Evolutionary conservation across 768 basidiomycete species (phyloP).

Genomic region (Hortiboletus campestris): DNA sequence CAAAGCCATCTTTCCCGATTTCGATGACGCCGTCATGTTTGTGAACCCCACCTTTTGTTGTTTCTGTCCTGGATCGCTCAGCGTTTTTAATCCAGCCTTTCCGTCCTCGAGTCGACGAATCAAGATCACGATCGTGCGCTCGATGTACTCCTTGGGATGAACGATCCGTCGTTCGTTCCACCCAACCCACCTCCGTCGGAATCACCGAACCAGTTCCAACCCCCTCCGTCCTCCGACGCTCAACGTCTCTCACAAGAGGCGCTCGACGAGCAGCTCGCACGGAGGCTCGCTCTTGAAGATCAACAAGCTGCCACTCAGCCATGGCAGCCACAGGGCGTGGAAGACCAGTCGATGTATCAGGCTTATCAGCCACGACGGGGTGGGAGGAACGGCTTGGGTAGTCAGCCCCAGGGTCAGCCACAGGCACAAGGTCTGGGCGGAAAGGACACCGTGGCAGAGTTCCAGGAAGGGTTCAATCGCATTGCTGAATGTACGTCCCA

Average conservation of each 20-base stretch:
- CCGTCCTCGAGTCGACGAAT: slow-evolving; percentile 70
- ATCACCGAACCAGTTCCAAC: background rate
- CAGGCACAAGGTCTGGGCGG: slow-evolving; percentile 22
- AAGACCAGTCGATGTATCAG: slow-evolving; percentile 16
- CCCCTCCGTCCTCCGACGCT: slow-evolving; percentile 25
- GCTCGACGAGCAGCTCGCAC: slow-evolving; percentile 77
- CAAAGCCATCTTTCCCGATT: slow-evolving; percentile 75
- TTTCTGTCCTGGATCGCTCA: background rate
- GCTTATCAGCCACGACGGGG: slow-evolving; percentile 24
- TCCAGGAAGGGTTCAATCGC: slow-evolving; percentile 73
- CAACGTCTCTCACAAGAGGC: slow-evolving; percentile 52
- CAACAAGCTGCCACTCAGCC: slow-evolving; percentile 32
- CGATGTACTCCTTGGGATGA: slow-evolving; percentile 80
- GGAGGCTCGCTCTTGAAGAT: slow-evolving; percentile 66
- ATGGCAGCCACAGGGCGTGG: slow-evolving; percentile 14
- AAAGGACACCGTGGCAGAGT: slow-evolving; percentile 58
- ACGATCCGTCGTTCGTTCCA: slow-evolving; percentile 70
- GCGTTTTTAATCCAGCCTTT: slow-evolving; percentile 41
- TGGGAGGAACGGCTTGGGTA: slow-evolving; percentile 7
- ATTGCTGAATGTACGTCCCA: slow-evolving; percentile 69
- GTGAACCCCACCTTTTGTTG: slow-evolving; percentile 23
- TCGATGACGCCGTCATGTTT: slow-evolving; percentile 70
- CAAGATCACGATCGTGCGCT: slow-evolving; percentile 73
- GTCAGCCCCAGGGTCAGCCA: background rate
- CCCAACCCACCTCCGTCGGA: slow-evolving; percentile 16